Conservation (phyloP, 805 yeast genomes). For the Schwanniomyces yamadae region DNA sequence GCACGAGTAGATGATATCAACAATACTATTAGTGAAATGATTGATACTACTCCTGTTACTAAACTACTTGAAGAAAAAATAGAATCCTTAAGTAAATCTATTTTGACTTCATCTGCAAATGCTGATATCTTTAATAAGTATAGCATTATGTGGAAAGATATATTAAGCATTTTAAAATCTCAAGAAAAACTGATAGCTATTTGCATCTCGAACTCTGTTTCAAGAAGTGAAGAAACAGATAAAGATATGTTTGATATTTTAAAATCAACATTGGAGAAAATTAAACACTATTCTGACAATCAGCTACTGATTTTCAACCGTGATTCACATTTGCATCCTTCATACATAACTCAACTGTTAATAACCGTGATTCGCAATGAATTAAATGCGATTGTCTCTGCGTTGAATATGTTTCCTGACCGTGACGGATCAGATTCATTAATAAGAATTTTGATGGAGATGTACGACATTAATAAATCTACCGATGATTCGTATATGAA, state of each 20-base stretch:
- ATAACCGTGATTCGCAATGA: no score
- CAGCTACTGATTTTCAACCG: not conserved
- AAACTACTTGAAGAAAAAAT: slow-evolving; percentile 26
- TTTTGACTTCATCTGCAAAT: slow-evolving; percentile 20
- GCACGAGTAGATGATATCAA: slow-evolving; percentile 35
- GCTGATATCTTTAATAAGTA: slow-evolving; percentile 30
- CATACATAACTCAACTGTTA: no score
- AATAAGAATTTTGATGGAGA: no score
- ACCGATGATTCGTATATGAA: no score
- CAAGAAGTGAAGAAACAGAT: slow-evolving; percentile 7
- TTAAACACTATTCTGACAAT: not conserved
- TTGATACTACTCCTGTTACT: slow-evolving; percentile 34
- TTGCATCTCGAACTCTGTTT: slow-evolving; percentile 11
- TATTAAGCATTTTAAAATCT: slow-evolving; percentile 15
- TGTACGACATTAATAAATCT: no score
- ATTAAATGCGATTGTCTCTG: slow-evolving; percentile 18
- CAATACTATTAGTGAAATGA: slow-evolving; percentile 33
- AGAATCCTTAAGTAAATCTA: slow-evolving; percentile 26
- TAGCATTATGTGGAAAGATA: slow-evolving; percentile 29
- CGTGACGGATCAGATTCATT: no score
- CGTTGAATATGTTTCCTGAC: slow-evolving; percentile 9
- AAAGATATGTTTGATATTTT: slow-evolving; percentile 5
- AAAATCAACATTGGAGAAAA: slow-evolving; percentile 3
- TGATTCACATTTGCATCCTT: no score
- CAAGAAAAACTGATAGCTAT: slow-evolving; percentile 26